These are phyloP conservation scores for Calonectria multiphialidica DNA, from an alignment of 2,329 filamentous ascomycete species.

Conservation along the genomic window DNA sequence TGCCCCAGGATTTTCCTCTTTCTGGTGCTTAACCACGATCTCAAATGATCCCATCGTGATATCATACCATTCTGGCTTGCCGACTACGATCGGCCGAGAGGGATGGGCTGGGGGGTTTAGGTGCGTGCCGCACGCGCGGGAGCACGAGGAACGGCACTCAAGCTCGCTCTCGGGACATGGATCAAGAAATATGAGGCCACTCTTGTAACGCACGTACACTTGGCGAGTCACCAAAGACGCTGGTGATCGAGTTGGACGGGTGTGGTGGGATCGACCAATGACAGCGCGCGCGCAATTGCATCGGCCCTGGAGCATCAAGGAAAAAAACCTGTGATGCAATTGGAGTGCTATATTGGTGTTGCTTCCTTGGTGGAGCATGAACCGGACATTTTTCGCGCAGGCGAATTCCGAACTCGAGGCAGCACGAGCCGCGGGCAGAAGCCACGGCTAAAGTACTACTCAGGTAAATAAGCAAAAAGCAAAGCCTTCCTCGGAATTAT, in stretches of 20 bases:
- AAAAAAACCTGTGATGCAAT: background rate
- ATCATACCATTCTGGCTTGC: conserved; percentile 13
- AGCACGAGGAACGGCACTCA: conserved; percentile 8
- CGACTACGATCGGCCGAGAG: conserved; percentile 12
- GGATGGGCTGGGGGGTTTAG: background rate
- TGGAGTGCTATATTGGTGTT: conserved; percentile 9
- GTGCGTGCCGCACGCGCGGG: background rate
- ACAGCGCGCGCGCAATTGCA: background rate
- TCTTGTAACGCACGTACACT: conserved; percentile 5
- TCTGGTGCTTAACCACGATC: conserved; percentile 9
- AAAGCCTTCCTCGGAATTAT: conserved; percentile 5
- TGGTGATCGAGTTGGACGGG: background rate
- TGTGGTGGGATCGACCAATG: conserved; percentile 12
- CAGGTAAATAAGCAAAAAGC: background rate
- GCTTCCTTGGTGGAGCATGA: conserved; percentile 13
- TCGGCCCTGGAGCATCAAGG: background rate
- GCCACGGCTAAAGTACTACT: background rate
- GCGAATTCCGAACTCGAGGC: conserved; percentile 18
- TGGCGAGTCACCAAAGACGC: background rate
- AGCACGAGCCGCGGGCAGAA: background rate
- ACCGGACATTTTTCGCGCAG: conserved; percentile 8
- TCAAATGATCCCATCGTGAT: conserved; percentile 25
- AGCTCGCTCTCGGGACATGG: background rate
- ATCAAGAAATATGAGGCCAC: conserved; percentile 21
- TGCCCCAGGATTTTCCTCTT: conserved; percentile 14